Percentiles rank a stretch among this genome's conserved stretches.
Conservation (phyloP, 139 green algal genomes). For the Picochlorum sp. region DNA sequence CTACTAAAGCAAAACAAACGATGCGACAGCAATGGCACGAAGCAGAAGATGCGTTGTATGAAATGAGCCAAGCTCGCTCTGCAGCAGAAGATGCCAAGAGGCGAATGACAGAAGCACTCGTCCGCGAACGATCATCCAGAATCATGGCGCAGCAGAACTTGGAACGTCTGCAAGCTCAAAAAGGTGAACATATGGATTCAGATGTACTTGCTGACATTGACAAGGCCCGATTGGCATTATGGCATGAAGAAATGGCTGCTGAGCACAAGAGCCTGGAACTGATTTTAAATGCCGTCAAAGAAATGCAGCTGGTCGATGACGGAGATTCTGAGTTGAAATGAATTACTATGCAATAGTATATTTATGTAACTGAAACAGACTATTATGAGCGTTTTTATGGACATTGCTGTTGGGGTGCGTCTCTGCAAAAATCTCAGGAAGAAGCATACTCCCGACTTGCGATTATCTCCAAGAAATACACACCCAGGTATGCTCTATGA, state of each 20-base stretch:
- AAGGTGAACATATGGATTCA: not conserved
- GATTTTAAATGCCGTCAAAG: slow-evolving; percentile 19
- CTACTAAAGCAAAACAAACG: slow-evolving; percentile 8
- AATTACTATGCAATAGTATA: not conserved
- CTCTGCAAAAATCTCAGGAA: not conserved
- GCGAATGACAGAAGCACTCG: slow-evolving; percentile 13
- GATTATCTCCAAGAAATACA: slow-evolving; percentile 4
- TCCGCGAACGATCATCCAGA: slow-evolving; percentile 14
- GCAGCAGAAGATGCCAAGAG: slow-evolving; percentile 3
- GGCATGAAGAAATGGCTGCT: slow-evolving; percentile 11
- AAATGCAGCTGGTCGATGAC: not conserved
- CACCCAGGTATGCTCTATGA: not conserved
- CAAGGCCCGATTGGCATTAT: slow-evolving; percentile 10
- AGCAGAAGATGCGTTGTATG: slow-evolving; percentile 12
- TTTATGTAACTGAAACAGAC: too few species aligned
- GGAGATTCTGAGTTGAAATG: not conserved
- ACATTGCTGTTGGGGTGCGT: not conserved
- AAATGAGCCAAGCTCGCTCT: slow-evolving; percentile 11
- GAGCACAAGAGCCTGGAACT: slow-evolving; percentile 12
- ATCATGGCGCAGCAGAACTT: slow-evolving; percentile 27
- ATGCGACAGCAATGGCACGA: slow-evolving; percentile 6
- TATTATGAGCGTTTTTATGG: slow-evolving; percentile 1
- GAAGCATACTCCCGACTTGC: not conserved
- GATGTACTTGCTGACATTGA: not conserved
- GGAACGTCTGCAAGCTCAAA: not conserved